phyloP scores from a whole-genome alignment of 208 protist genomes.

The Angomonas desouzai region DNA sequence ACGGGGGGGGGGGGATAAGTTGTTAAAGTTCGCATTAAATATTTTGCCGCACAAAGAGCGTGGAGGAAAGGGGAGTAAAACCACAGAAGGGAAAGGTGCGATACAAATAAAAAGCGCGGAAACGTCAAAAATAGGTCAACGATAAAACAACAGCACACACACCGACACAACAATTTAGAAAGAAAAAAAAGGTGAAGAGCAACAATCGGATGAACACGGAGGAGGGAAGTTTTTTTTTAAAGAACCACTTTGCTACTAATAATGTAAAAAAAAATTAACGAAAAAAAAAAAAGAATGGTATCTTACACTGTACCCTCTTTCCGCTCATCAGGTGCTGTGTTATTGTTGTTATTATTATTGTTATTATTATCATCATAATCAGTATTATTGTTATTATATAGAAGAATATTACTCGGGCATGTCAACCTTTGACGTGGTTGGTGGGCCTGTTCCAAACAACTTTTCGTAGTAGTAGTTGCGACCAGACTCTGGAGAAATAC shows the following conservation, averaged over 20 bases:
- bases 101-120: no score
- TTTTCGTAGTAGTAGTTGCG: constrained; percentile 75
- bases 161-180: neutral
- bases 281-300: neutral
- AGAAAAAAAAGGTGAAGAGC: neutral
- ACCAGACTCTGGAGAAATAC: constrained; percentile 23
- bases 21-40: neutral
- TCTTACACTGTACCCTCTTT: neutral
- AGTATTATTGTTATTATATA: neutral
- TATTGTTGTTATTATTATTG: no score
- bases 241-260: no score
- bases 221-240: no score
- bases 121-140: no score
- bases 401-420: neutral
- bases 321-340: no score
- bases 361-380: no score
- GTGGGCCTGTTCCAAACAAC: constrained; percentile 47
- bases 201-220: no score
- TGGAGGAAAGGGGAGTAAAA: no score
- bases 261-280: constrained; percentile 6
- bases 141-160: no score
- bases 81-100: no score
- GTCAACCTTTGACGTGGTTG: neutral
- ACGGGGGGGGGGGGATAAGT: neutral
- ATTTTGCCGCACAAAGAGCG: no score